A percentile compares a stretch with the other conserved stretches of the same genome.
Conservation (phyloP, 495 filamentous ascomycete genomes). For the Tetracladium setigerum region DNA sequence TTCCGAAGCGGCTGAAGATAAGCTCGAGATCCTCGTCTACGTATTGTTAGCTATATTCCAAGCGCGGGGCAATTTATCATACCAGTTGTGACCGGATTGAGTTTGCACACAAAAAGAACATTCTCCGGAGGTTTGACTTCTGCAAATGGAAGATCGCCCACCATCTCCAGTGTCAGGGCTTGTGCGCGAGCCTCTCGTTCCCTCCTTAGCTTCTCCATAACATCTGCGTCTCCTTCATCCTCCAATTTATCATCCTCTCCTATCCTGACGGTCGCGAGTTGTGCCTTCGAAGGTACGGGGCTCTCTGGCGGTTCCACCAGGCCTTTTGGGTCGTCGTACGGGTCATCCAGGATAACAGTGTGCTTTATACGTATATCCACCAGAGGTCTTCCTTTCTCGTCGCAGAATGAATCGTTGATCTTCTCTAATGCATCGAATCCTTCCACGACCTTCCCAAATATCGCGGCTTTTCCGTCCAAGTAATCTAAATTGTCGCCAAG, state of each 20-base stretch:
- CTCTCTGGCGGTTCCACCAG: conserved; percentile 69
- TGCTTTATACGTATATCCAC: conserved; percentile 91
- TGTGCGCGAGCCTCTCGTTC: conserved; percentile 92
- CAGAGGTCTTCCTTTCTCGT: conserved; percentile 74
- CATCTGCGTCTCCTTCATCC: conserved; percentile 52
- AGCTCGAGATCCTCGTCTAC: conserved; percentile 83
- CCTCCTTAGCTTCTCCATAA: conserved; percentile 69
- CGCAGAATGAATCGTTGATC: conserved; percentile 83
- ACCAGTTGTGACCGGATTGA: conserved; percentile 82
- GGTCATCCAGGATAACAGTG: conserved; percentile 83
- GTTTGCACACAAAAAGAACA: conserved; percentile 94
- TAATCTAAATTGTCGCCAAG: conserved; percentile 81
- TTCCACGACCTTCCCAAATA: conserved; percentile 91
- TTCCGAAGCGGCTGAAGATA: conserved; percentile 95
- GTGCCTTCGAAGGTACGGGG: conserved; percentile 74
- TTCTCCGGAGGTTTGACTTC: conserved; percentile 98
- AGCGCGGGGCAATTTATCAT: not conserved
- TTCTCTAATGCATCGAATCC: conserved; percentile 89
- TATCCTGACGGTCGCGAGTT: conserved; percentile 85
- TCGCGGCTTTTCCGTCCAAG: conserved; percentile 83
- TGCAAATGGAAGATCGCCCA: conserved; percentile 94
- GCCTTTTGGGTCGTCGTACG: conserved; percentile 70
- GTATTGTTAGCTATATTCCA: conserved; percentile 5
- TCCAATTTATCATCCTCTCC: conserved; percentile 78
- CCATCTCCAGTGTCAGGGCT: conserved; percentile 93